Evolutionary conservation across 1,284 basidiomycete species (phyloP), one percentile per base, ranked within the genome.

Genomic region (Stygiomarasmius scandens): DNA sequence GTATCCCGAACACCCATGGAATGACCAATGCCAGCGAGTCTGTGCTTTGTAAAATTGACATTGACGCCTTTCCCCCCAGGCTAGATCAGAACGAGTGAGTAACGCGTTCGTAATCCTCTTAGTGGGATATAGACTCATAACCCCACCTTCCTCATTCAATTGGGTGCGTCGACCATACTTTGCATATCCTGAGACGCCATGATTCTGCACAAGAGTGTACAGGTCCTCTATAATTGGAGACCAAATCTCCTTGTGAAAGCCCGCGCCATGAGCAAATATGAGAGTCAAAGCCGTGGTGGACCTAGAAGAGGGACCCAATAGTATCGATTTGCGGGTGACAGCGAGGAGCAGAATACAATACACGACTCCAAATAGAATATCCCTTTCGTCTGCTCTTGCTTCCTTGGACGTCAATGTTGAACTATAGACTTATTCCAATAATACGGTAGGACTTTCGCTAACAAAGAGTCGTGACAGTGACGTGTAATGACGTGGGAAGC

Each of bases 211-310:
- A 2, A 74, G 51, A 0, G 54, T 62, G 49, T 71, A 76, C n/a
- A 85, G 65, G n/a, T 81, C 77, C 11, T 81, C 77, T 4, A 85
- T 69, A 0, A 76, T 74, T 1, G 83, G 82, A 61, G 85, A 82
- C 79, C 80, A 85, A 22, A 75, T 73, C 60, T 85, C 83, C 61
- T 84, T 85, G 65, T 79, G 78, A 62, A 78, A 82, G 0, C 82
- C 77, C 1, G 78, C 81, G 6, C 75, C 83, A 63, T 85, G 83
- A 1, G 79, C 66, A 52, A 82, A 75, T 29, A 85, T 65, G 32
- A 84, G 67, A 0, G 83, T 84, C 9, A 77, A 50, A 0, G 78
- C 82, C 9, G 75, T 70, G 0, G 71, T n/a, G n/a, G n/a, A n/a
- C n/a, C n/a, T n/a, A n/a, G n/a, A n/a, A n/a, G n/a, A n/a, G n/a